Base-by-base conservation (phyloP, 78 protist species). In the Dictyostelium intermedium region DNA sequence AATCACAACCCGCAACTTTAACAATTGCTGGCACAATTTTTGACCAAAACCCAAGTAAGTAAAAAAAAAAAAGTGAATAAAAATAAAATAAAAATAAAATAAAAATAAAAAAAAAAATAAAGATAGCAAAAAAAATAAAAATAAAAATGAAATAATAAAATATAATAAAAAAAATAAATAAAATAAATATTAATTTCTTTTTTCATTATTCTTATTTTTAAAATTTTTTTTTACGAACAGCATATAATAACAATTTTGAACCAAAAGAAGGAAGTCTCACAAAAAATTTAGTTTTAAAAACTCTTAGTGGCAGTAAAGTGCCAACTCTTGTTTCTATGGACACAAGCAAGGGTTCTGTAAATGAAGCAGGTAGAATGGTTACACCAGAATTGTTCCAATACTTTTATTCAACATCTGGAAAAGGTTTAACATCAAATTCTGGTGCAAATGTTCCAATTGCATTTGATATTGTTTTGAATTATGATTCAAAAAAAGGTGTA, bases 21-120 rank as follows among this genome's bases (percentile, higher is more conserved):
- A 41, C 39, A 41, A 27, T 70, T 32, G 43, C 8, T 13, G 77
- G 77, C 14, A 10, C 27, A 37, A 83, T 83, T 27, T 83, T 37
- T 14, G 87, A 83, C 27, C 87, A 83, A 56, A 23, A 39, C 41
- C 87, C 87, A 63, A 6, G n/a, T 63, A 63, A 9, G 73, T 63
- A 63, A 63, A 9, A 25, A 25, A 50, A 50, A 50, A 50, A 50
- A 50, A 50, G 16, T 9, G 25, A 63, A 20, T 23, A 23, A 5
- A 23, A 23, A 23, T 23, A 3, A 1, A 1, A 56, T 56, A 56
- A 20, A 18, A 61, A 61, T 8, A n/a, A n/a, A n/a, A n/a, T 5
- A n/a, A 61, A 61, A 61, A 8, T n/a, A 20, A 56, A 0, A 56
- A 56, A 56, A 1, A 45, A 45, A 45, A 11, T 7, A 45, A 45